Evolutionary conservation across 2,329 filamentous ascomycete genomes (phyloP).

Genomic region (Beauveria asiatica): DNA sequence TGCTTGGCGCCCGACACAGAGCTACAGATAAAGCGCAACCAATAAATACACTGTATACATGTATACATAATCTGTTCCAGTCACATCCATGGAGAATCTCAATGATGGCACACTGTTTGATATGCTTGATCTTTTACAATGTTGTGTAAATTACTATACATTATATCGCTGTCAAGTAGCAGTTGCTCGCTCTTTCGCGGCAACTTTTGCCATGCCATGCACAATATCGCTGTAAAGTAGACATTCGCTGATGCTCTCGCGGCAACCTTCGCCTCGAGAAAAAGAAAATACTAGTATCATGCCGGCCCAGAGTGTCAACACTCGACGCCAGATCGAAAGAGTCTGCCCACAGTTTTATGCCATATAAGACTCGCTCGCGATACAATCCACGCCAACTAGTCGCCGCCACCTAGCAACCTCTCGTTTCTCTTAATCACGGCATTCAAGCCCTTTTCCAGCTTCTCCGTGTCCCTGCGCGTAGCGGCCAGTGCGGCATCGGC

Average conservation of each 20-base stretch:
- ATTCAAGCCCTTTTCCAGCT: slow-evolving; percentile 53
- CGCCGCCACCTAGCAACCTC: slow-evolving; percentile 36
- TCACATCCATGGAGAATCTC: background rate
- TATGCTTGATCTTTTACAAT: background rate
- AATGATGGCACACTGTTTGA: background rate
- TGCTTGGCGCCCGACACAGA: background rate
- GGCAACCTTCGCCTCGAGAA: background rate
- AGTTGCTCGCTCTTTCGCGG: too few relatives aligned
- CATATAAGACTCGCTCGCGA: background rate
- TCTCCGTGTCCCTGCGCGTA: slow-evolving; percentile 52
- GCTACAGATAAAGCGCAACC: background rate
- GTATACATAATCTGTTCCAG: background rate
- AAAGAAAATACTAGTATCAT: background rate
- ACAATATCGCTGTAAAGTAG: background rate
- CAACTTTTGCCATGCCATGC: too few relatives aligned
- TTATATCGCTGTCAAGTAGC: too few relatives aligned
- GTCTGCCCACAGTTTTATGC: background rate
- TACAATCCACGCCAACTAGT: background rate
- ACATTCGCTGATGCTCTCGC: background rate
- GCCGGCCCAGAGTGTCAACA: background rate
- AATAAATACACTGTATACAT: background rate
- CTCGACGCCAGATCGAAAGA: background rate
- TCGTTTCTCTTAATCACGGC: slow-evolving; percentile 52
- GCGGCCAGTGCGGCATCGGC: slow-evolving; percentile 46
- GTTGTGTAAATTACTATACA: too few relatives aligned